Base-by-base conservation (phyloP, 2,329 filamentous ascomycete species). In the Nothopassalora personata region DNA sequence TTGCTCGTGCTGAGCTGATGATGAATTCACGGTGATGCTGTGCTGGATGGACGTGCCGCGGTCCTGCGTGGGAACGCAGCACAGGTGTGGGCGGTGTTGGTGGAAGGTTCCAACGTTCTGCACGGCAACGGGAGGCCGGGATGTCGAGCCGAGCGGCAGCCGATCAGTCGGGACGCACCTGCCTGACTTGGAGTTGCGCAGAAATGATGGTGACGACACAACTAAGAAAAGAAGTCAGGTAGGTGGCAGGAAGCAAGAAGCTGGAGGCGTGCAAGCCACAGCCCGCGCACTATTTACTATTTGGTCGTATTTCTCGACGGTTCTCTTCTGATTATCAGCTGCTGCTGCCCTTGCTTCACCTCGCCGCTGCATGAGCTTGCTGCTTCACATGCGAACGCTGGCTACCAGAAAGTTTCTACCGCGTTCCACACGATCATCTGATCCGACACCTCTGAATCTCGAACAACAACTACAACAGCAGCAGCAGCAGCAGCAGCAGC, bases 381-480 rank as follows among this genome's bases (percentile, higher is more conserved):
- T 57, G 19, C 54, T 57, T 53, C 56, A 58, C 43, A 50, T 58
- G 56, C 56, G 50, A 58, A 34, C 56, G 51, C 43, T 45, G 36
- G 7, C 51, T 51, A 27, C 27, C 39, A 18, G 36, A 48, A 43
- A 31, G 18, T 48, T 58, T 54, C 56, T 30, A 39, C 8, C 39
- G 18, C 27, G 4, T 55, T 47, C 27, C 43, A 54, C 53, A 19
- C 3, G 27, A 34, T 34, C 28, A 51, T 31, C 46, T 30, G 23
- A 46, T 23, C 55, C 27, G 7, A 34, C 54, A 51, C 39, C 13
- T 34, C 31, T 36, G 15, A 19, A 36, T 5, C 30, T 31, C n/a
- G 15, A 18, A 28, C 46, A 39, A 39, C 54, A 19, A 36, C 46
- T 28, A 7, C 36, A 39, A 31, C 27, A 57, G 10, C 28, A 28